Conservation (phyloP, 306 rosid genomes). For the Trifolium pratense region DNA sequence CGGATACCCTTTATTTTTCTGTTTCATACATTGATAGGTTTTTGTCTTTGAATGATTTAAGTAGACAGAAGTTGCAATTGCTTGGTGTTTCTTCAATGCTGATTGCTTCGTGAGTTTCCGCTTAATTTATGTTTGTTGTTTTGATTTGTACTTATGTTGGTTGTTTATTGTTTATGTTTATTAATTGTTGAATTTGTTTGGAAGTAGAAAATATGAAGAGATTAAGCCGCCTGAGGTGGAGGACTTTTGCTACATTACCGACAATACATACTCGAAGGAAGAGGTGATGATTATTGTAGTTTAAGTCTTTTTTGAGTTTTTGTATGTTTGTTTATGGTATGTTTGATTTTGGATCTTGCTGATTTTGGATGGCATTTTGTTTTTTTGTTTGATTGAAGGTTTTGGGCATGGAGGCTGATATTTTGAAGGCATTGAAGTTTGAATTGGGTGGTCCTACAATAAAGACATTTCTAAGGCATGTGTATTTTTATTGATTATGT, state of each 20-base stretch:
- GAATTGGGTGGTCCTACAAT: conserved; percentile 89
- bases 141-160: neutral
- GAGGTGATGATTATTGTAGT: conserved; percentile 52
- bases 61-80: conserved; percentile 63
- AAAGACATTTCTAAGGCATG: conserved; percentile 77
- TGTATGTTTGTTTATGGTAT: neutral
- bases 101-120: conserved; percentile 76
- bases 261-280: conserved; percentile 71
- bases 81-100: conserved; percentile 84
- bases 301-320: neutral
- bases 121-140: neutral
- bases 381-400: conserved; percentile 51
- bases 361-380: neutral
- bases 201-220: conserved; percentile 81
- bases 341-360: neutral
- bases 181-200: neutral
- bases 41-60: conserved; percentile 57
- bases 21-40: conserved; percentile 69
- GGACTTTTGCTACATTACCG: conserved; percentile 79
- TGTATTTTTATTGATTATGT: conserved; percentile 27
- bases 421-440: conserved; percentile 70
- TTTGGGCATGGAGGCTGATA: conserved; percentile 82
- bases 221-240: conserved; percentile 82
- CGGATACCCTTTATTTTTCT: conserved; percentile 73
- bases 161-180: neutral